These are phyloP conservation scores for Psilocybe azurescens DNA, from an alignment of 768 basidiomycete species.

Conservation along the genomic window DNA sequence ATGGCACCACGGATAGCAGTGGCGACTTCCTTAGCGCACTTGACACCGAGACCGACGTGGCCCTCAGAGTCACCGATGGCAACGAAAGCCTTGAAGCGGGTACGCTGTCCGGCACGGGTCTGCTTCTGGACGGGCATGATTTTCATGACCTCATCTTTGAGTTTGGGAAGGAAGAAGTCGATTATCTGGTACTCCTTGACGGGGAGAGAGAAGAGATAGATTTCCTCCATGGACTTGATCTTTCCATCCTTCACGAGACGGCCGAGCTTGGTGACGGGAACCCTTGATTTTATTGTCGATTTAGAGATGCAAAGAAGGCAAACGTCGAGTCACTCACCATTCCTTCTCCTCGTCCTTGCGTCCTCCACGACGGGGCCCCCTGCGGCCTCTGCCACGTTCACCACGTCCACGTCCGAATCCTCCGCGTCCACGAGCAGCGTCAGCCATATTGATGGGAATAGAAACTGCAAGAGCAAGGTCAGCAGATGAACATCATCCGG, in stretches of 20 bases:
- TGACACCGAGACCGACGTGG: slow-evolving; percentile 98
- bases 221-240: slow-evolving; percentile 99
- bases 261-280: slow-evolving; percentile 98
- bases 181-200: slow-evolving; percentile 99
- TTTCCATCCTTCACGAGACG: slow-evolving; percentile 99
- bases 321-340: slow-evolving; percentile 61
- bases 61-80: slow-evolving; percentile 99
- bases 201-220: slow-evolving; percentile 99
- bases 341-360: slow-evolving; percentile 99
- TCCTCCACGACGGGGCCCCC: slow-evolving; percentile 92
- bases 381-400: slow-evolving; percentile 86
- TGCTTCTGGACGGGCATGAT: slow-evolving; percentile 99
- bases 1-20: slow-evolving; percentile 99
- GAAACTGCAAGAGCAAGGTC: slow-evolving; percentile 18
- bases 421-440: slow-evolving; percentile 73
- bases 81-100: slow-evolving; percentile 99
- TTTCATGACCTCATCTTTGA: slow-evolving; percentile 99
- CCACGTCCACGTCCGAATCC: slow-evolving; percentile 90
- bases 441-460: slow-evolving; percentile 66
- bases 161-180: slow-evolving; percentile 98
- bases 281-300: slow-evolving; percentile 51
- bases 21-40: slow-evolving; percentile 99
- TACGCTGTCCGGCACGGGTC: slow-evolving; percentile 98
- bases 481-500: slow-evolving; percentile 48
- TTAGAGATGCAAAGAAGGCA: neutral